Base-by-base conservation (phyloP, 208 protist species). In the Leishmania tarentolae region DNA sequence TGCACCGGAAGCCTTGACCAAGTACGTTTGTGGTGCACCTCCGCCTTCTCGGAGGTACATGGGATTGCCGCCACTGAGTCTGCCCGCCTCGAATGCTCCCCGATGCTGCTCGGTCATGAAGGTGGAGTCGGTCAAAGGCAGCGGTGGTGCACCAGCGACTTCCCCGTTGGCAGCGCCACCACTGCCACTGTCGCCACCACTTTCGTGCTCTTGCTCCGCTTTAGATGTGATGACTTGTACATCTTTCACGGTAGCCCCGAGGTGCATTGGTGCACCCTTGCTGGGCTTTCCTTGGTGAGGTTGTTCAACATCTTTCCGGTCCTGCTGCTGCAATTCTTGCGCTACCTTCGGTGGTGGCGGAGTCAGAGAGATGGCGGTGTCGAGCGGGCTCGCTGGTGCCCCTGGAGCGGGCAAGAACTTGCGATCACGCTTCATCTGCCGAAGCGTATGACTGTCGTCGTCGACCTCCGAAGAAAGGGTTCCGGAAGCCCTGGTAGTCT, bases 341-440 rank as follows among this genome's bases (percentile, higher is more conserved):
- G 9, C 13, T 3, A 53, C 19, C 21, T 53, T 59, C 50, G n/a
- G 46, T 37, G 57, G 44, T 15, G 11, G 8, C 71, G 11, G 42
- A 42, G 47, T 28, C 15, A 47, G 57, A 4, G 47, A 3, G n/a
- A 9, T 6, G 40, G 37, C 17, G 42, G 21, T n/a, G 75, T 8
- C 63, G 47, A 3, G n/a, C 28, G 35, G 40, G 31, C 57, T 69
- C 6, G 44, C 40, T 65, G 52, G 40, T 13, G 21, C 40, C 17
- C 42, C 68, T n/a, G n/a, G 56, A 1, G 59, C n/a, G 9, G 74
- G 44, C 21, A 78, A 35, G 28, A 79, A 52, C 2, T 53, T 47
- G 40, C 76, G 76, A 37, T 79, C 76, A 6, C 56, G 53, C 35
- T 42, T 79, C 61, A 24, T 31, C 59, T 13, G 53, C 56, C 61